Percentiles rank a stretch among this genome's conserved stretches.
Evolutionary conservation across 2,329 filamentous ascomycete species (phyloP).

Genomic region (Neofusicoccum kwambonambiense): DNA sequence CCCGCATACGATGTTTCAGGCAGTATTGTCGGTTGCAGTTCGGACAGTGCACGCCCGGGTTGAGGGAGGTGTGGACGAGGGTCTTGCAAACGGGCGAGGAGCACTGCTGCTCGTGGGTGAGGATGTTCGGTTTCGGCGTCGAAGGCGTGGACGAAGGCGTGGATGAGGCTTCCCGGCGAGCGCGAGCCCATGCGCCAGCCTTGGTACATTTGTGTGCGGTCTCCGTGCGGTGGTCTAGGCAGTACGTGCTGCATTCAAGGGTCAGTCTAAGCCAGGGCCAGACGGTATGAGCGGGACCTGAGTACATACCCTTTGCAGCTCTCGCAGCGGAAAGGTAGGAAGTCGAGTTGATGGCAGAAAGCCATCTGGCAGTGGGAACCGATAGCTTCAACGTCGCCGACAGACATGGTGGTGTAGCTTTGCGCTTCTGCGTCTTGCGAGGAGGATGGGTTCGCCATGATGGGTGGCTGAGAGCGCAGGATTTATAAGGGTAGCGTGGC

Average conservation of each 20-base stretch:
- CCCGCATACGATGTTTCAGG: slow-evolving; percentile 70
- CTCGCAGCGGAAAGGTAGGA: slow-evolving; percentile 91
- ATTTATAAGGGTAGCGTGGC: slow-evolving; percentile 14
- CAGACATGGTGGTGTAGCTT: slow-evolving; percentile 71
- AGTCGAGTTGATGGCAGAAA: slow-evolving; percentile 93
- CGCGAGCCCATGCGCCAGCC: slow-evolving; percentile 60
- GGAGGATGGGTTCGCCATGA: not conserved
- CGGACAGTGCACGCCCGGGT: slow-evolving; percentile 68
- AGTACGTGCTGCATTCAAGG: slow-evolving; percentile 65
- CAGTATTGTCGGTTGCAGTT: slow-evolving; percentile 74
- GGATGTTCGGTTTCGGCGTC: slow-evolving; percentile 52
- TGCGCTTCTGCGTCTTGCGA: slow-evolving; percentile 32
- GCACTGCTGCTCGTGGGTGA: slow-evolving; percentile 67
- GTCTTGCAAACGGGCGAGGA: slow-evolving; percentile 66
- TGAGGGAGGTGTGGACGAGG: slow-evolving; percentile 65
- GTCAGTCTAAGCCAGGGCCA: not conserved
- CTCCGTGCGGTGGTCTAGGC: slow-evolving; percentile 90
- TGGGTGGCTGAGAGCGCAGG: not conserved
- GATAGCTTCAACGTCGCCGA: slow-evolving; percentile 77
- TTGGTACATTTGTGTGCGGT: slow-evolving; percentile 68
- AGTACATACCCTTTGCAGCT: slow-evolving; percentile 64
- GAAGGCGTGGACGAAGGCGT: slow-evolving; percentile 28
- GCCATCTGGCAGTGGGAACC: slow-evolving; percentile 88
- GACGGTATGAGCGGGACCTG: not conserved
- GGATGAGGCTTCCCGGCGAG: slow-evolving; percentile 41